A percentile compares a stretch with the other conserved stretches of the same genome.
phyloP scores from a whole-genome alignment of 148 eudicot genomes.

The Chenopodium album region DNA sequence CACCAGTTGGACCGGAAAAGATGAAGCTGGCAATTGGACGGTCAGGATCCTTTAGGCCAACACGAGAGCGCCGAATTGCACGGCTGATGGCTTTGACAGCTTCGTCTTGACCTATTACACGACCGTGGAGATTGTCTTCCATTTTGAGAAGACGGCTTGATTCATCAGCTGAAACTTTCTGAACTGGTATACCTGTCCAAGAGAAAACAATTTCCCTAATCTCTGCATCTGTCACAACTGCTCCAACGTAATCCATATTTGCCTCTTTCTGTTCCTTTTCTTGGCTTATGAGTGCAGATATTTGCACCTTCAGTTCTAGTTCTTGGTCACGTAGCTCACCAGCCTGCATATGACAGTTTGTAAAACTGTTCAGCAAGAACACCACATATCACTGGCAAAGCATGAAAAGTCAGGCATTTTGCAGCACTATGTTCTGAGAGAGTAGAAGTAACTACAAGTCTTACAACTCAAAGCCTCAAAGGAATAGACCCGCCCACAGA shows the following conservation, averaged over 20 bases:
- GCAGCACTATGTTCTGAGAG: background rate
- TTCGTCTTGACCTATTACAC: constrained; percentile 89
- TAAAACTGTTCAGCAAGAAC: background rate
- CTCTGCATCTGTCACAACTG: constrained; percentile 71
- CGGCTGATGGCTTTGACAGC: constrained; percentile 85
- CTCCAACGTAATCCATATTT: constrained; percentile 51
- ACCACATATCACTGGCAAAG: background rate
- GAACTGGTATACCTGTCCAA: constrained; percentile 91
- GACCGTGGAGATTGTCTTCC: constrained; percentile 76
- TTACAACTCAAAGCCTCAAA: no score
- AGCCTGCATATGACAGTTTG: constrained; percentile 44
- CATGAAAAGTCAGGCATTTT: background rate
- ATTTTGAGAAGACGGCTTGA: constrained; percentile 81
- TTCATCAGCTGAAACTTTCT: constrained; percentile 71
- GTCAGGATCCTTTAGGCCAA: constrained; percentile 76
- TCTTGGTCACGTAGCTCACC: constrained; percentile 68
- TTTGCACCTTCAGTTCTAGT: constrained; percentile 65
- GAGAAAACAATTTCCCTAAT: constrained; percentile 76
- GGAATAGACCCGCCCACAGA: background rate
- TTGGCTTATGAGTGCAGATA: constrained; percentile 54
- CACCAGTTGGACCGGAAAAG: constrained; percentile 92
- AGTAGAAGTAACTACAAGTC: no score
- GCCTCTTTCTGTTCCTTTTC: constrained; percentile 67
- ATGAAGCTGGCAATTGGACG: constrained; percentile 91
- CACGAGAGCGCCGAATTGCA: constrained; percentile 87